Evolutionary conservation across 495 filamentous ascomycete genomes (phyloP), one percentile per base, ranked within the genome.

Genomic region (Penicillium ucsense): DNA sequence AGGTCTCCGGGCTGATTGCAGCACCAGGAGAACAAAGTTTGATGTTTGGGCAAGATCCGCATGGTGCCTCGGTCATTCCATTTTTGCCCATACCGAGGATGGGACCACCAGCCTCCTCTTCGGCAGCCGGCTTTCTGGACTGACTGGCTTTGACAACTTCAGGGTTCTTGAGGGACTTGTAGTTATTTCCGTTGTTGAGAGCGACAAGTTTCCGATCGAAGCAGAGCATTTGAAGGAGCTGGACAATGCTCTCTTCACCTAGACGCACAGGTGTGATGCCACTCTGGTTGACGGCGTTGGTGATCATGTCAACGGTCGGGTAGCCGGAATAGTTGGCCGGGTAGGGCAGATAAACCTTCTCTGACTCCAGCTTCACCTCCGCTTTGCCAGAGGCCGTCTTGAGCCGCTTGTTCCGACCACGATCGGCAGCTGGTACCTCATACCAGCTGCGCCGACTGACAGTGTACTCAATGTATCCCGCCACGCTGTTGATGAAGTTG

Each of bases 41-140:
- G 67, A 95, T 94, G n/a, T 96, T 92, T 0, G 94, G 92, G 62
- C 92, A 98, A 50, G 79, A 73, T 10, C 89, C 91, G 71, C 92
- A 98, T 6, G 92, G 92, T 3, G 82, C 82, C 55, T 95, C 88
- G 1, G 85, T 92, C 58, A 94, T 80, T 27, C 86, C 88, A 55
- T 84, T 83, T 47, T 69, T 75, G 27, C 65, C 67, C 6, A 66
- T 47, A 35, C 51, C 38, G 10, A 41, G 46, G 36, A 40, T 34
- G 35, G 58, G 53, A 12, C 59, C 53, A 40, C 48, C 57, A n/a
- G 62, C 60, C n/a, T 47, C 43, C 9, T 55, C 60, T 7, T 62
- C 64, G 49, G 59, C 46, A 39, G 48, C 50, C 2, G 61, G 48
- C 42, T 72, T 70, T 20, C 63, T 65, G 31, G 69, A 60, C 48